Evolutionary conservation across 176 grass and related monocot genomes (phyloP).

Genomic region (Triticum turgidum): DNA sequence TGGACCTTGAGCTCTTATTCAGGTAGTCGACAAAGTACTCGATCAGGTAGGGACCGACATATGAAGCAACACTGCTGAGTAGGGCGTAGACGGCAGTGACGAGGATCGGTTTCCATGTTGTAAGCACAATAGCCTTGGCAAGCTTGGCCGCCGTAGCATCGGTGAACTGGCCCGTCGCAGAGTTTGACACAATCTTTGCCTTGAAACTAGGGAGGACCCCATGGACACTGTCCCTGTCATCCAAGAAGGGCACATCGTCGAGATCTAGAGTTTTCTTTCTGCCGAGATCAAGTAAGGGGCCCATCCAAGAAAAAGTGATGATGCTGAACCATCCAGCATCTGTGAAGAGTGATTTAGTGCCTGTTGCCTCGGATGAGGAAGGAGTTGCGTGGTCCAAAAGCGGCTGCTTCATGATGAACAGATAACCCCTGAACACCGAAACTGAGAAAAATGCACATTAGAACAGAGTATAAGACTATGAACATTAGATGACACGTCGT

Average conservation of each 20-base stretch:
- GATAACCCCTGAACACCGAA: no score
- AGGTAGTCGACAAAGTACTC: slow-evolving; percentile 67
- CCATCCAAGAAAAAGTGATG: slow-evolving; percentile 78
- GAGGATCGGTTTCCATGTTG: slow-evolving; percentile 39
- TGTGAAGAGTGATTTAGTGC: slow-evolving; percentile 38
- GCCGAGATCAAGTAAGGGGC: slow-evolving; percentile 59
- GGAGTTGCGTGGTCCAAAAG: slow-evolving; percentile 1
- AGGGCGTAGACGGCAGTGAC: slow-evolving; percentile 55
- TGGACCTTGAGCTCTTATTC: slow-evolving; percentile 26
- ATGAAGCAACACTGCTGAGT: slow-evolving; percentile 50
- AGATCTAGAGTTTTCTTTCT: slow-evolving; percentile 61
- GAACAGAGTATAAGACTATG: no score
- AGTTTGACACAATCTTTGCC: slow-evolving; percentile 28
- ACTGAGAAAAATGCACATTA: no score
- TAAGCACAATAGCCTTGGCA: slow-evolving; percentile 39
- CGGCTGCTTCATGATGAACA: slow-evolving; percentile 12
- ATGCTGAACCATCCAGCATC: slow-evolving; percentile 55
- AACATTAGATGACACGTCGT: no score
- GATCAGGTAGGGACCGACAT: slow-evolving; percentile 77
- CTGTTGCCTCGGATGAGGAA: not conserved
- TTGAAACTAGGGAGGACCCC: slow-evolving; percentile 51
- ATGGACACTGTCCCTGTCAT: slow-evolving; percentile 38
- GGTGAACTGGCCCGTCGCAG: not conserved
- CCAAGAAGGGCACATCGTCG: slow-evolving; percentile 57
- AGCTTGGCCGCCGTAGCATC: slow-evolving; percentile 45